Evolutionary conservation across 2,329 filamentous ascomycete genomes (phyloP).

Genomic region (Hypoxylon sp.): DNA sequence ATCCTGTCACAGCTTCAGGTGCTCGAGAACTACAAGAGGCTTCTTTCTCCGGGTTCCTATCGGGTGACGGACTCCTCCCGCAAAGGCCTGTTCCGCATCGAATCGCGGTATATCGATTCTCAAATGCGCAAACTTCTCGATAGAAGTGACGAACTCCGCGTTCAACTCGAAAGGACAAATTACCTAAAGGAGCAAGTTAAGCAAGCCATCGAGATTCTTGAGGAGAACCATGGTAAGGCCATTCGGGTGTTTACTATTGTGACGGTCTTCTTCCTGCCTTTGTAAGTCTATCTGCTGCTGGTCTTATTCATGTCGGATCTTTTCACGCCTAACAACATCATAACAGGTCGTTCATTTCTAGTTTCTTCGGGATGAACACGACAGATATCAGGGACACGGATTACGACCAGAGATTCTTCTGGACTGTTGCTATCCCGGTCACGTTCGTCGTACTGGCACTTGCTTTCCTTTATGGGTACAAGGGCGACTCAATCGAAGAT

Average conservation of each 20-base stretch:
- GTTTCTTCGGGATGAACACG: slow-evolving; percentile 46
- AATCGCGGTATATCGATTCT: slow-evolving; percentile 11
- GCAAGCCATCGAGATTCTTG: slow-evolving; percentile 40
- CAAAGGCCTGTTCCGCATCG: slow-evolving; percentile 13
- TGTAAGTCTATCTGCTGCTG: slow-evolving; percentile 22
- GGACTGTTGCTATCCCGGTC: slow-evolving; percentile 34
- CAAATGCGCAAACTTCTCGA: slow-evolving; percentile 10
- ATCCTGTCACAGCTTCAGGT: slow-evolving; percentile 5
- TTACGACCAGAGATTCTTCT: slow-evolving; percentile 35
- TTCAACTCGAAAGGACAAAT: slow-evolving; percentile 4
- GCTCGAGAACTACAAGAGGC: slow-evolving; percentile 14
- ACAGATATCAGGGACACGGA: slow-evolving; percentile 40
- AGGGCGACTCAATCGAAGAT: slow-evolving; percentile 23
- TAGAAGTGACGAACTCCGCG: not conserved
- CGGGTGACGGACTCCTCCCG: slow-evolving; percentile 10
- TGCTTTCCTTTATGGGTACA: slow-evolving; percentile 43
- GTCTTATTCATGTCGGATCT: not conserved
- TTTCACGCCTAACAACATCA: not conserved
- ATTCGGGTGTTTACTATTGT: slow-evolving; percentile 45
- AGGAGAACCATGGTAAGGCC: slow-evolving; percentile 45
- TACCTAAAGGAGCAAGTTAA: slow-evolving; percentile 21
- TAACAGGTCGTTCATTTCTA: slow-evolving; percentile 42
- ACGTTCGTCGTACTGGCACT: slow-evolving; percentile 38
- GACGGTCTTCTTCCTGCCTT: slow-evolving; percentile 40
- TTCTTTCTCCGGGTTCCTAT: slow-evolving; percentile 4